phyloP scores from a whole-genome alignment of 1,284 basidiomycete species.

The Rhodotorula sp. region DNA sequence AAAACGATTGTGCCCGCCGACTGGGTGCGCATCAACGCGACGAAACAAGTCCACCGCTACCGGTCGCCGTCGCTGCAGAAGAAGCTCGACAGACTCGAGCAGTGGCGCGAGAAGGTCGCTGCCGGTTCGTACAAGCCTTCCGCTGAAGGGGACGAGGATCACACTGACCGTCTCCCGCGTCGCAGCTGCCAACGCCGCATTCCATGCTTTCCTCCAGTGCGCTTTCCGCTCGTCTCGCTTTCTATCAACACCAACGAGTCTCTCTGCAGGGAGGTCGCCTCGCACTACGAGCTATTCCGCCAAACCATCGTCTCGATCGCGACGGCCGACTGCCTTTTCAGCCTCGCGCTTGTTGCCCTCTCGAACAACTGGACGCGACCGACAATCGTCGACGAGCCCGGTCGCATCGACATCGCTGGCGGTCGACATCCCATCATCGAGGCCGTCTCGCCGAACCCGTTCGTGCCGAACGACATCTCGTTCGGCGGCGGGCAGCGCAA shows the following conservation, averaged over 20 bases:
- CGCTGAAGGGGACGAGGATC: too few species aligned
- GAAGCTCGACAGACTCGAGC: slow-evolving; percentile 72
- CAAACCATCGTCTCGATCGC: slow-evolving; percentile 76
- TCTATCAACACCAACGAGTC: background rate
- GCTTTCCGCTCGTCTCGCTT: slow-evolving; percentile 59
- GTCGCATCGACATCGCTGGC: slow-evolving; percentile 35
- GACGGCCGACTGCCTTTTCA: slow-evolving; percentile 73
- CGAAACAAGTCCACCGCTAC: slow-evolving; percentile 75
- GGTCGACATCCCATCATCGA: slow-evolving; percentile 81
- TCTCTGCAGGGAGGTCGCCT: slow-evolving; percentile 15
- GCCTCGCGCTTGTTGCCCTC: slow-evolving; percentile 56
- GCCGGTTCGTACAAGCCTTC: slow-evolving; percentile 50
- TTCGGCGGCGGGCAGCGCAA: slow-evolving; percentile 13
- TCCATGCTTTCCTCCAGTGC: slow-evolving; percentile 62
- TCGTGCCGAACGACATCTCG: slow-evolving; percentile 65
- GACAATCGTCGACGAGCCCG: slow-evolving; percentile 48
- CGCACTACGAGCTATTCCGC: slow-evolving; percentile 65
- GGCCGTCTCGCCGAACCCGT: slow-evolving; percentile 69
- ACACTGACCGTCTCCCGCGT: background rate
- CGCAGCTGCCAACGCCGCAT: slow-evolving; percentile 65
- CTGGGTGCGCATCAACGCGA: slow-evolving; percentile 79
- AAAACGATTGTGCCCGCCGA: slow-evolving; percentile 67
- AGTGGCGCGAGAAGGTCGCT: slow-evolving; percentile 72
- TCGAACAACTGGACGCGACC: slow-evolving; percentile 70
- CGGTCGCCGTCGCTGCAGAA: slow-evolving; percentile 69